Base-by-base conservation (phyloP, 2,329 filamentous ascomycete species). In the Cladosporium colombiae region DNA sequence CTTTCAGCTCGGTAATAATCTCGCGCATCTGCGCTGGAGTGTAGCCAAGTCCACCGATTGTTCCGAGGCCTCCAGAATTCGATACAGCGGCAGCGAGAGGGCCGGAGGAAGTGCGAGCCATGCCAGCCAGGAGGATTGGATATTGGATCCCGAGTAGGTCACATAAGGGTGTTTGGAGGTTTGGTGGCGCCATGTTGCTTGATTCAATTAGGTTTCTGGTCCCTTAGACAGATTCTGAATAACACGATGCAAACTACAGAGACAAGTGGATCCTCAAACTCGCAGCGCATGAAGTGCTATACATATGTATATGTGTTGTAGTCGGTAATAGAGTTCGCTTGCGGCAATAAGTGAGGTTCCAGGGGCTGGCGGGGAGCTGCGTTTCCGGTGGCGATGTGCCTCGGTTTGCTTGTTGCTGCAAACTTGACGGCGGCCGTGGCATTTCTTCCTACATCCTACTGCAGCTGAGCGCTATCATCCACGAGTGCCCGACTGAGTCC, bases 41-140 rank as follows among this genome's bases (percentile, higher is more conserved):
- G 83, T 88, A 95, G 80, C 84, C 88, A 80, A 86, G 78, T 0
- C 84, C 84, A 35, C 84, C 84, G 67, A 89, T 85, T 25, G 85
- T 85, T 68, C 87, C 87, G 11, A 96, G 87, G 0, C 92, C 93
- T 68, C 93, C 93, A 1, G 92, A 91, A 76, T 96, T 96, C 75
- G 91, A 95, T 44, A 96, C 92, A 6, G 92, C 92, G 3, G 92
- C 92, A 8, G 92, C 92, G 56, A 96, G 88, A 21, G 84, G 84
- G 0, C 90, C 91, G 67, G 90, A 89, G 0, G 91, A 93, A 11
- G 91, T 91, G 68, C 91, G 88, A 2, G 94, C 93, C 94, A 98
- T 98, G 73, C 94, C 94, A 37, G 94, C 94, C 23, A 97, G 91
- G 71, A 97, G 82, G 78, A 98, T 89, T 49, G 94, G 94, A 80